Evolutionary conservation across 2,329 filamentous ascomycete genomes (phyloP), one percentile per base, ranked within the genome.

Genomic region (Epichloe scottii): DNA sequence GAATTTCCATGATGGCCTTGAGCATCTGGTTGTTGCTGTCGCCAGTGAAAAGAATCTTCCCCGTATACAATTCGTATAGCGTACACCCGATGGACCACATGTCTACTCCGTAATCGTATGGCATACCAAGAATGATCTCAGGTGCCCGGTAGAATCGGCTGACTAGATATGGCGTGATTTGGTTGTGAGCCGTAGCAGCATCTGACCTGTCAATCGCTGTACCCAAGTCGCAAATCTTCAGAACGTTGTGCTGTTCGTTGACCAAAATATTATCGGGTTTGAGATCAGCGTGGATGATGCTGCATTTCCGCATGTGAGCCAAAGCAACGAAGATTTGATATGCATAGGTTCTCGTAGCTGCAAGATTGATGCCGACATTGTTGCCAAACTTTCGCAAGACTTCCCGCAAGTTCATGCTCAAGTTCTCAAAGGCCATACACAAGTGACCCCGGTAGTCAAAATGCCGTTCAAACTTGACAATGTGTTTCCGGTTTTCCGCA

Each of bases 21-120:
- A 98, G 79, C 93, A 98, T 98, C 71, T 95, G 89, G 64, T 98
- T 98, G 73, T 98, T 98, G 70, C 88, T 93, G 57, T 87, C 81
- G 53, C 93, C 93, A 1, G 89, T 89, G 66, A 98, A 98, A 34
- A 98, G 75, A 52, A 98, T 97, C 67, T 96, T 95, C 62, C 93
- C 93, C 0, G 93, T 97, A 71, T 95, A 97, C 40, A 98, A 75
- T 69, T 98, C 93, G 67, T 95, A 98, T 33, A 97, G 75, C 0
- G 93, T 98, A 69, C 93, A 98, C 38, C 93, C 94, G 57, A 97
- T 89, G 7, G 91, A 94, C 93, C 93, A 98, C 75, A 95, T 87
- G 66, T 98, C 93, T 57, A 97, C 88, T 7, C 86, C 85, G 64
- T 91, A 94, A 64, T 95, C 89, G 66, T 95, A 95, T 10, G 87